A percentile compares a stretch with the other conserved stretches of the same genome.
Evolutionary conservation across 1,284 basidiomycete species (phyloP).

Genomic region (Sphagnurus paluster): DNA sequence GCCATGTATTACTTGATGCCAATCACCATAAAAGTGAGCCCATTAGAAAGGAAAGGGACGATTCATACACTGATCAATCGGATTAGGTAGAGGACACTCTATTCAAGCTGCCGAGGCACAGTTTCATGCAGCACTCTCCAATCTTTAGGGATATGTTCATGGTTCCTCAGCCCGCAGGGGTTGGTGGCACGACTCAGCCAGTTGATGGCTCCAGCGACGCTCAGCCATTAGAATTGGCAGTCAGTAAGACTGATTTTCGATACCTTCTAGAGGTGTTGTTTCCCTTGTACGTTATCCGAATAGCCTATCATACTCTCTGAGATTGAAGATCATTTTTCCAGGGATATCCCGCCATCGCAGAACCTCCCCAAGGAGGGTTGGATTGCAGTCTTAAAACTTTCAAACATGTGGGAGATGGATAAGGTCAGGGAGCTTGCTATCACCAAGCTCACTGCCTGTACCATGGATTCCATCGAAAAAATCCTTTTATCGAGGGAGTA

Average conservation of each 20-base stretch:
- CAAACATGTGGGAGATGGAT: constrained; percentile 19
- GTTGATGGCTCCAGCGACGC: constrained; percentile 11
- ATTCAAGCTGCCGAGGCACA: constrained; percentile 16
- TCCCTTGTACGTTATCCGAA: constrained; percentile 19
- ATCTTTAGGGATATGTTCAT: constrained; percentile 23
- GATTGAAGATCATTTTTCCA: not conserved
- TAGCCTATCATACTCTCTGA: not conserved
- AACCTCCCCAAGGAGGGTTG: constrained; percentile 14
- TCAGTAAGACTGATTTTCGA: constrained; percentile 23
- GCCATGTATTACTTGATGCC: constrained; percentile 13
- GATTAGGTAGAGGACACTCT: constrained; percentile 13
- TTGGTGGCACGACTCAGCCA: not conserved
- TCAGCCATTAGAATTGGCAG: constrained; percentile 14
- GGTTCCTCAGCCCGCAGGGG: constrained; percentile 15
- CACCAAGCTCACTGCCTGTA: constrained; percentile 2
- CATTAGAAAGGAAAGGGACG: not conserved
- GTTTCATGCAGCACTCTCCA: constrained; percentile 14
- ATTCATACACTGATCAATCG: not conserved
- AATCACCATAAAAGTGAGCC: constrained; percentile 14
- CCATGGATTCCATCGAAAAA: constrained; percentile 7
- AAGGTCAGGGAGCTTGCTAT: constrained; percentile 18
- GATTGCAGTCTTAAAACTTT: constrained; percentile 18
- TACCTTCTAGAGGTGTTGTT: constrained; percentile 23
- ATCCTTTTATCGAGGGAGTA: constrained; percentile 10
- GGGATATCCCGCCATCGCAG: constrained; percentile 5